Evolutionary conservation across 106 monocot species (phyloP), one percentile per base, ranked within the genome.

Genomic region (Phalaenopsis equestris): DNA sequence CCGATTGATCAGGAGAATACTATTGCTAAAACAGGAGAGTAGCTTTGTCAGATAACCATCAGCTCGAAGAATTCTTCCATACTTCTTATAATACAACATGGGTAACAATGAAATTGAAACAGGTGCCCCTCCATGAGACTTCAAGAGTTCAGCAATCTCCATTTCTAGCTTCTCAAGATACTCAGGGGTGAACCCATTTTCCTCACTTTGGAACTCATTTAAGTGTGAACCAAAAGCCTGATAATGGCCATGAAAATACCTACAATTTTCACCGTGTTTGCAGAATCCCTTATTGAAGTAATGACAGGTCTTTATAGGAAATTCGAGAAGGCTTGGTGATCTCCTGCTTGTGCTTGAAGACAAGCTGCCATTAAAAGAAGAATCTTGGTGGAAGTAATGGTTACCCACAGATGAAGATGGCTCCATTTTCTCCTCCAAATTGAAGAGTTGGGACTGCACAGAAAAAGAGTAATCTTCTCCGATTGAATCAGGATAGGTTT

Each of bases 1-100:
- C 96, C 91, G 90, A 74, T 96, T 90, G 21, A 96, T 82, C 1
- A 96, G 73, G 19, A 80, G 87, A 56, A 93, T 90, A 79, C 86
- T 91, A n/a, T 87, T 89, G 65, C 80, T 93, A 55, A 93, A 80
- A 2, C 83, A 81, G 6, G 82, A 85, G 42, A 96, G 90, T 77
- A 96, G 80, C 73, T 85, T 92, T 39, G 96, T 96, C 11, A 93
- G 80, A 73, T 86, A 93, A 14, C 93, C 93, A 3, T 96, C 93
- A n/a, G 88, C 89, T 79, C 89, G 94, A 56, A 96, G 84, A 11
- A 75, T 64, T 76, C 84, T 94, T 3, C 93, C 90, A 77, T 96
- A 96, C 84, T 46, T 90, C 55, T 93, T 90, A 42, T 61, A 78
- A 78, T 96, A 96, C 70, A 94, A 19, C 80, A 81, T 84, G 1